Conservation (phyloP, 768 basidiomycete genomes). For the Amylocystis lapponica region DNA sequence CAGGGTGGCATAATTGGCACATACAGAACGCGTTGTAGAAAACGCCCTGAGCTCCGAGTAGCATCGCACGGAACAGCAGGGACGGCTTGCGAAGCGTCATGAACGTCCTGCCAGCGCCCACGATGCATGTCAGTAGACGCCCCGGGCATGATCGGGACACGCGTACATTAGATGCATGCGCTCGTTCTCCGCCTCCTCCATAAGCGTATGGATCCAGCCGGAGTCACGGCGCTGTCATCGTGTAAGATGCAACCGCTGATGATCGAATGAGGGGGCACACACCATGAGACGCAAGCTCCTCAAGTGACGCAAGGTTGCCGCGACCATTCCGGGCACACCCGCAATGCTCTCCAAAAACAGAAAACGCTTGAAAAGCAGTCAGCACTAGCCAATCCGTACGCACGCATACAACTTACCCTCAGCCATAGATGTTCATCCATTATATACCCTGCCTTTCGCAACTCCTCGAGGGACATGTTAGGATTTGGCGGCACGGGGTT, state of each 20-base stretch:
- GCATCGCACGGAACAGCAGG: slow-evolving; percentile 69
- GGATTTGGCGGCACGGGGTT: slow-evolving; percentile 52
- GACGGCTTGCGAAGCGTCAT: slow-evolving; percentile 86
- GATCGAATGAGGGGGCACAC: slow-evolving; percentile 3
- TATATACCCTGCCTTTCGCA: slow-evolving; percentile 68
- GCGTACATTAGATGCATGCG: slow-evolving; percentile 88
- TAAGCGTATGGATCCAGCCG: slow-evolving; percentile 86
- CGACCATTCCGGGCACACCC: slow-evolving; percentile 96
- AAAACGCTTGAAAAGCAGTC: slow-evolving; percentile 34
- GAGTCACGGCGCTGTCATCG: slow-evolving; percentile 41
- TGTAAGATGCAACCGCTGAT: not conserved
- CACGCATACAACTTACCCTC: slow-evolving; percentile 46
- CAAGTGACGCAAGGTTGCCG: slow-evolving; percentile 81
- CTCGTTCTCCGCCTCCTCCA: slow-evolving; percentile 97
- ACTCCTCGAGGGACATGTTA: slow-evolving; percentile 65
- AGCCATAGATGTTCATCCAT: slow-evolving; percentile 78
- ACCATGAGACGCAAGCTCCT: slow-evolving; percentile 87
- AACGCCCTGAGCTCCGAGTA: slow-evolving; percentile 90
- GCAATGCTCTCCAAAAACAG: slow-evolving; percentile 85
- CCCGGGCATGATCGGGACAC: not conserved
- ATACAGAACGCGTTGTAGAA: slow-evolving; percentile 86
- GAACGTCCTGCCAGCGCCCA: slow-evolving; percentile 66
- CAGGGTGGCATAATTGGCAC: slow-evolving; percentile 20
- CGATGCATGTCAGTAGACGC: not conserved
- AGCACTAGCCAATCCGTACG: too few relatives aligned